Evolutionary conservation across 2,329 filamentous ascomycete genomes (phyloP), one percentile per base, ranked within the genome.

Genomic region (Fusarium nematophilum): DNA sequence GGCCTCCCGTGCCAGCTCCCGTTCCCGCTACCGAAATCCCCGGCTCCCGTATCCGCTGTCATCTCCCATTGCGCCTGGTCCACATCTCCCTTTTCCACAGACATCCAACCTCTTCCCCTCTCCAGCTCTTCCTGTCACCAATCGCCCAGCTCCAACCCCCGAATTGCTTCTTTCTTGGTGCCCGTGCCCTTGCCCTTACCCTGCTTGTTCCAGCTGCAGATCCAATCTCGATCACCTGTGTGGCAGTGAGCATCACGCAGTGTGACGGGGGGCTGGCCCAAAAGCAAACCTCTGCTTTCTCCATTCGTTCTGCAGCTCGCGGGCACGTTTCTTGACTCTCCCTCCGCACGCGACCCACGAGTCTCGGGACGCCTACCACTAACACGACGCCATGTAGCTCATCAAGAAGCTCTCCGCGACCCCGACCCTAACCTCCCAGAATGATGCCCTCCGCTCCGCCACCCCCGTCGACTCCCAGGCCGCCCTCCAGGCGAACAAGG

Each of bases 391-490:
- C 55, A 54, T 66, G 70, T 78, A 98, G 94, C 91, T 98, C 79
- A 99, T 98, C 82, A 98, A 98, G 78, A 95, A 95, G 79, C 88
- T 98, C 69, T 97, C 93, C 72, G 92, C 93, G 57, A 98, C 93
- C 49, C 93, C 94, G 43, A 89, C 90, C 26, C 86, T 97, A 62
- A 85, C 85, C 53, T 87, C 94, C 23, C 91, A 94, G 75, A 88
- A 89, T 79, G 89, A 90, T 62, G 69, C 77, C 64, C 77, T 79
- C 66, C 79, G 79, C 61, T 74, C 76, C 44, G 71, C 74, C 62
- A 77, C 78, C 42, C 76, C 79, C 43, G 72, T 83, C 65, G 93
- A 97, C 75, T 88, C 93, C n/a, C 93, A 96, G 78, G 88, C 90
- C 43, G 90, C 93, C 38, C 83, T 98, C 43, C 93, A 97, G 76